Base-by-base conservation (phyloP, 2,329 filamentous ascomycete genomes). In the Eurotiales sp. region DNA sequence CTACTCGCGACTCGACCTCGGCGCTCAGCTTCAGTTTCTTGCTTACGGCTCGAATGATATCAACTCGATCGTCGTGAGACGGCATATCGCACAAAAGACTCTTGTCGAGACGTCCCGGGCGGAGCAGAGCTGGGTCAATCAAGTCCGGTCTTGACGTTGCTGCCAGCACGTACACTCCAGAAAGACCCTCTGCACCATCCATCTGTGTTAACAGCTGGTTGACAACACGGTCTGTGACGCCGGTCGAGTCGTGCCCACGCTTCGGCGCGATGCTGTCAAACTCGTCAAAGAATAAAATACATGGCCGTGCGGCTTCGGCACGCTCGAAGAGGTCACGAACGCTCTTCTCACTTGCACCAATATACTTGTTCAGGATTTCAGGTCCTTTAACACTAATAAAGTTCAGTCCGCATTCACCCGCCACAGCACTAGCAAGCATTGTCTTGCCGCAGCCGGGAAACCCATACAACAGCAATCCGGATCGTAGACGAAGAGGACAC, bases 321-420 rank as follows among this genome's bases (percentile, higher is more conserved):
- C 93, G 83, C 65, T 96, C 92, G 63, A 99, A 99, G 1, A 99
- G 77, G 67, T 99, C 93, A 37, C 95, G 85, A 6, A 99, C 91
- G 55, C 85, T 90, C 77, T 99, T 99, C 64, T 99, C 93, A 23
- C 88, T 95, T 0, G 93, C 93, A 64, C 93, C 93, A 53, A 99
- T 99, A 69, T 99, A 99, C 72, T 99, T 99, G 77, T 99, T 99
- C 50, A 99, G 74, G 53, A 99, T 97, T 69, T 99, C 95, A 0
- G 93, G 93, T 0, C 93, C 93, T 73, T 99, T 99, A 64, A 99
- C 93, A 36, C 86, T 91, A 70, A 99, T 99, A 71, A 99, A 99
- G 70, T 99, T 99, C 55, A 99, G 83, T 0, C 92, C 92, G 64
- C 92, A 97, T 73, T 99, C 93, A 51, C 92, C 92, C 11, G 95